phyloP scores from a whole-genome alignment of 1,284 basidiomycete species.

The Papiliotrema nemorosa region DNA sequence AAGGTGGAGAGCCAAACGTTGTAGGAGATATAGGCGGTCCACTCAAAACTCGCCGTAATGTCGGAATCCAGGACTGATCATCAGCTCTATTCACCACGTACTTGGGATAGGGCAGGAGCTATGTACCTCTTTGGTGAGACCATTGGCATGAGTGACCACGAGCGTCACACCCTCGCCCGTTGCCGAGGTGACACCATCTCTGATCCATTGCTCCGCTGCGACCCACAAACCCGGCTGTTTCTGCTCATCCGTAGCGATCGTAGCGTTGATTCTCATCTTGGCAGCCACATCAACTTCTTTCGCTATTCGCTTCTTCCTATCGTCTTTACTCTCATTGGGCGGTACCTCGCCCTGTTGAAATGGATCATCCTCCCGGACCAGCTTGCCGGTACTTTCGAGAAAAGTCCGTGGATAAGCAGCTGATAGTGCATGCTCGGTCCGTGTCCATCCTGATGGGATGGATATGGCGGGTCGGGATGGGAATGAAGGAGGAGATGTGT shows the following conservation, averaged over 20 bases:
- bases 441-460: neutral
- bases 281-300: slow-evolving; percentile 5
- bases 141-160: slow-evolving; percentile 73
- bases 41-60: slow-evolving; percentile 53
- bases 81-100: too few species aligned
- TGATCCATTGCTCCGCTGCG: slow-evolving; percentile 21
- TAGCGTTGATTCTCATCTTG: neutral
- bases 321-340: slow-evolving; percentile 1
- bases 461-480: neutral
- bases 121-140: slow-evolving; percentile 74
- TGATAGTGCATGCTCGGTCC: neutral
- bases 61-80: slow-evolving; percentile 62
- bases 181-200: slow-evolving; percentile 2
- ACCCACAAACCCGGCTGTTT: slow-evolving; percentile 47
- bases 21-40: neutral
- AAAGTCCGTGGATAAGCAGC: slow-evolving; percentile 6
- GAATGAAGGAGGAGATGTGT: neutral
- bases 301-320: slow-evolving; percentile 1
- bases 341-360: neutral
- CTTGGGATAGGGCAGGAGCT: slow-evolving; percentile 16
- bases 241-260: slow-evolving; percentile 9
- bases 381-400: neutral
- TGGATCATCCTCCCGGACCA: neutral
- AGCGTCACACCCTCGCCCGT: slow-evolving; percentile 58
- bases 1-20: slow-evolving; percentile 9